Evolutionary conservation across 2,329 filamentous ascomycete genomes (phyloP).

Genomic region (Huntiella decipiens): DNA sequence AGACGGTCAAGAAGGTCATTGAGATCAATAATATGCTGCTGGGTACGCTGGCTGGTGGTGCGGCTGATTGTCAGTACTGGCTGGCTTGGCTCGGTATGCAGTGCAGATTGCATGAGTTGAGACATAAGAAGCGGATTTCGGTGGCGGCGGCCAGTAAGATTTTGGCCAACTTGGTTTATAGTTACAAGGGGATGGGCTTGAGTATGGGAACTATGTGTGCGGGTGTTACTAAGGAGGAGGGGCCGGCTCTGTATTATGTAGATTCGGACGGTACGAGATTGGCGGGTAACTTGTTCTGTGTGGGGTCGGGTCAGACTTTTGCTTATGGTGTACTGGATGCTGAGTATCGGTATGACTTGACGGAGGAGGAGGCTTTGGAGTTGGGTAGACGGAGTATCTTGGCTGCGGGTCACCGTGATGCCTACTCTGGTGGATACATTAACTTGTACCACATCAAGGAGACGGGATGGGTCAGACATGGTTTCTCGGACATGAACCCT

Average conservation of each 20-base stretch:
- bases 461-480: slow-evolving; percentile 96
- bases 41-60: slow-evolving; percentile 95
- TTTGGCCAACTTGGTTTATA: slow-evolving; percentile 92
- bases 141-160: slow-evolving; percentile 97
- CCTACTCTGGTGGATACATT: slow-evolving; percentile 97
- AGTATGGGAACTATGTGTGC: slow-evolving; percentile 99
- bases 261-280: slow-evolving; percentile 89
- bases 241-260: slow-evolving; percentile 96
- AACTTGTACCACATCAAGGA: slow-evolving; percentile 99
- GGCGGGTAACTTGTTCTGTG: slow-evolving; percentile 90
- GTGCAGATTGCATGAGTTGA: slow-evolving; percentile 95
- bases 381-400: slow-evolving; percentile 83
- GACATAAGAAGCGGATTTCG: slow-evolving; percentile 96
- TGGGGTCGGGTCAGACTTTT: slow-evolving; percentile 95
- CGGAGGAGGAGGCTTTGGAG: slow-evolving; percentile 73
- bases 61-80: slow-evolving; percentile 99
- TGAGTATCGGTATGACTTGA: slow-evolving; percentile 80
- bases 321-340: slow-evolving; percentile 95
- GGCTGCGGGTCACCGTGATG: slow-evolving; percentile 89
- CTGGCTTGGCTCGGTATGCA: slow-evolving; percentile 97
- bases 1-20: slow-evolving; percentile 99
- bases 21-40: slow-evolving; percentile 90
- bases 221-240: slow-evolving; percentile 86
- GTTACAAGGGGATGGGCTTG: slow-evolving; percentile 96
- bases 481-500: slow-evolving; percentile 93